Conservation (phyloP, 345 rosid genomes). For the Gossypium sturtianum region DNA sequence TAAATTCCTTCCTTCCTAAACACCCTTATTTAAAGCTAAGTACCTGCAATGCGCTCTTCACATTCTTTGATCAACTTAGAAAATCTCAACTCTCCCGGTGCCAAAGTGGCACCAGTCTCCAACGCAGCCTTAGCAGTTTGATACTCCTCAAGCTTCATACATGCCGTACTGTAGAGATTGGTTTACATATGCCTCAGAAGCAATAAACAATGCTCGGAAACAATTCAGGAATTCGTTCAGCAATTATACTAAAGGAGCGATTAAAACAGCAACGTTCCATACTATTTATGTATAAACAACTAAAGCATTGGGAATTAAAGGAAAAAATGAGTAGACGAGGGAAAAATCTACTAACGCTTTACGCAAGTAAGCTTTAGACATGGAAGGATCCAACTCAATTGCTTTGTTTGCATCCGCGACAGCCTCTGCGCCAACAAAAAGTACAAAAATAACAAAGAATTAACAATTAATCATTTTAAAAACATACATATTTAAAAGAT, state of each 20-base stretch:
- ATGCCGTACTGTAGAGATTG: conserved; percentile 51
- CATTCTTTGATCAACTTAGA: conserved; percentile 69
- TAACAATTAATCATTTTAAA: neutral
- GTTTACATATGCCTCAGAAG: neutral
- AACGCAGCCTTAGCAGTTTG: conserved; percentile 75
- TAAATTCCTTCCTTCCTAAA: neutral
- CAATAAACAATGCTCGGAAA: neutral
- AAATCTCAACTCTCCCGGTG: conserved; percentile 57
- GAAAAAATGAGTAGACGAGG: neutral
- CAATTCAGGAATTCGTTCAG: neutral
- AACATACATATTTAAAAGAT: neutral
- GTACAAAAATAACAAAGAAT: neutral
- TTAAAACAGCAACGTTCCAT: neutral
- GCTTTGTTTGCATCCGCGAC: conserved; percentile 80
- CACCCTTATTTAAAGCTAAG: neutral
- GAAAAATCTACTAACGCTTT: conserved; percentile 54
- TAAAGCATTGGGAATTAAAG: neutral
- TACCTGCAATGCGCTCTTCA: conserved; percentile 52
- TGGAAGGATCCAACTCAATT: conserved; percentile 57
- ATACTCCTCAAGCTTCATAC: conserved; percentile 88
- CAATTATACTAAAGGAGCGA: neutral
- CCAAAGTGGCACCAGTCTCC: conserved; percentile 59
- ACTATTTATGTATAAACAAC: neutral
- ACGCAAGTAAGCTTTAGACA: conserved; percentile 77
- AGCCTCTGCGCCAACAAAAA: conserved; percentile 50